Evolutionary conservation across 768 basidiomycete species (phyloP).

Genomic region (Mycena albidolilacea): DNA sequence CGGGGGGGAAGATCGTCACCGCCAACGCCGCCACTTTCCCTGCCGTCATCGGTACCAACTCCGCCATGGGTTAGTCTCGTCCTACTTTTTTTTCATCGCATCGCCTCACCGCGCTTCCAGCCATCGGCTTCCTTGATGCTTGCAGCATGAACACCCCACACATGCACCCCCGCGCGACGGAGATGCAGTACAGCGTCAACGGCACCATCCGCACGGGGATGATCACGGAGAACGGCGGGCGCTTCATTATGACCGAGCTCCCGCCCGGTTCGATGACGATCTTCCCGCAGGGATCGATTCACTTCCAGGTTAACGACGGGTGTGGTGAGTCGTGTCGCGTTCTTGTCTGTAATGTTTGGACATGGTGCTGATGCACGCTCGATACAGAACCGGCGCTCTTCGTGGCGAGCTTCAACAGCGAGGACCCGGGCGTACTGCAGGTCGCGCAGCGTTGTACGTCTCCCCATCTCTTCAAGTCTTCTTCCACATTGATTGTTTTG

Average conservation of each 20-base stretch:
- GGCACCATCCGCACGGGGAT: conserved; percentile 42
- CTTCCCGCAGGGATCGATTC: conserved; percentile 39
- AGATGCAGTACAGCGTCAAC: conserved; percentile 42
- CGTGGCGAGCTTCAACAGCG: conserved; percentile 39
- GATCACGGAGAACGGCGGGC: conserved; percentile 41
- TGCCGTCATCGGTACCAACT: conserved; percentile 38
- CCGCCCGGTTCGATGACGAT: conserved; percentile 38
- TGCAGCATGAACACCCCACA: conserved; percentile 43
- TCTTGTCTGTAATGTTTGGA: conserved; percentile 35
- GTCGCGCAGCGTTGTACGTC: conserved; percentile 41
- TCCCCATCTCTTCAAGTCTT: not conserved
- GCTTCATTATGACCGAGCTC: conserved; percentile 40
- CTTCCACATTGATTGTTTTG: not conserved
- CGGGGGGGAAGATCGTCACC: conserved; percentile 31
- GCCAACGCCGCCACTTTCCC: conserved; percentile 42
- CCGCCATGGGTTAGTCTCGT: conserved; percentile 38
- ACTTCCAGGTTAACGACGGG: conserved; percentile 41
- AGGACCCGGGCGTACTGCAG: conserved; percentile 37
- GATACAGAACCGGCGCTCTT: conserved; percentile 36
- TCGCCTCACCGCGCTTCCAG: conserved; percentile 4
- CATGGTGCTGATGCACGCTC: not conserved
- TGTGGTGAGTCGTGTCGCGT: conserved; percentile 31
- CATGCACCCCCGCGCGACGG: conserved; percentile 42
- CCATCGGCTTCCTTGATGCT: conserved; percentile 36
- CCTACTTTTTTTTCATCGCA: not conserved